Evolutionary conservation across 1,284 basidiomycete species (phyloP).

Genomic region (Ustilago xerochloae): DNA sequence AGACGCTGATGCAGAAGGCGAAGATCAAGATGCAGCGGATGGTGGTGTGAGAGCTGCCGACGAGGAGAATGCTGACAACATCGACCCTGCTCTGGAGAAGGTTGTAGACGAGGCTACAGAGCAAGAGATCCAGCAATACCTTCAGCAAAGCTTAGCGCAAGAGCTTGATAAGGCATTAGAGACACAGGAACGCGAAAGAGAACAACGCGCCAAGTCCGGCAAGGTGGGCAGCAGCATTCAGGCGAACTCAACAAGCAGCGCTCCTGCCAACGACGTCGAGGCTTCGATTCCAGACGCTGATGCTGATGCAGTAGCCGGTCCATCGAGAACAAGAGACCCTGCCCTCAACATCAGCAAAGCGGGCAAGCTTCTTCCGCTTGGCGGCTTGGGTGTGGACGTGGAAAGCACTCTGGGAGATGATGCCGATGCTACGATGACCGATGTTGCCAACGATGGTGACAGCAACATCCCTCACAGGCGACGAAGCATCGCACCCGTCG

Average conservation of each 20-base stretch:
- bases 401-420: slow-evolving; percentile 34
- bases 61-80: slow-evolving; percentile 7
- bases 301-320: slow-evolving; percentile 21
- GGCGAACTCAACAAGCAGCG: background rate
- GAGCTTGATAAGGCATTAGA: slow-evolving; percentile 57
- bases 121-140: slow-evolving; percentile 57
- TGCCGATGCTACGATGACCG: slow-evolving; percentile 1
- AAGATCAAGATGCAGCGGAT: slow-evolving; percentile 12
- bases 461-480: slow-evolving; percentile 4
- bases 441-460: slow-evolving; percentile 30
- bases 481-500: slow-evolving; percentile 26
- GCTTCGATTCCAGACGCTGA: slow-evolving; percentile 32
- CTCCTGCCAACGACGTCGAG: slow-evolving; percentile 1
- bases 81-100: slow-evolving; percentile 53
- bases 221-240: slow-evolving; percentile 3
- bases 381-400: slow-evolving; percentile 54
- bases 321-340: slow-evolving; percentile 19
- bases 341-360: slow-evolving; percentile 39
- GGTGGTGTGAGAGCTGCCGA: slow-evolving; percentile 48
- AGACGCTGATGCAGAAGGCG: slow-evolving; percentile 72
- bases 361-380: slow-evolving; percentile 46
- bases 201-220: slow-evolving; percentile 50
- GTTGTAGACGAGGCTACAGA: slow-evolving; percentile 61
- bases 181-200: slow-evolving; percentile 49
- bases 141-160: slow-evolving; percentile 53